phyloP scores from a whole-genome alignment of 768 basidiomycete species.

The Collybiopsis luxurians region DNA sequence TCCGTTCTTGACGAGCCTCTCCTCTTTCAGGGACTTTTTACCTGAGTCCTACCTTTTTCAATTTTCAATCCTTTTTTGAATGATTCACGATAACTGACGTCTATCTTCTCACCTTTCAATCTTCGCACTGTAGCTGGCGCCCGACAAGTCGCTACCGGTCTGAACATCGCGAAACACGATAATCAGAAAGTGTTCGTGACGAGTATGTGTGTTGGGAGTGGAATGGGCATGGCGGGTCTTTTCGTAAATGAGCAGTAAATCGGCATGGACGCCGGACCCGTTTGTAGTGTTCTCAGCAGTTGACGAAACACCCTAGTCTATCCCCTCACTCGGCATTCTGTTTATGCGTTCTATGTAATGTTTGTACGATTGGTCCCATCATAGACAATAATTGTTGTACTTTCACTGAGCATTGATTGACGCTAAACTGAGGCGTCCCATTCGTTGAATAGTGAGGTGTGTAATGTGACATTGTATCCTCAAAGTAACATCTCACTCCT shows the following conservation, averaged over 20 bases:
- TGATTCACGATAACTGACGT: background rate
- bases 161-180: slow-evolving; percentile 78
- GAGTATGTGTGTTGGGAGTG: slow-evolving; percentile 88
- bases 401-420: too few relatives aligned
- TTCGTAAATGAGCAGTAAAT: slow-evolving; percentile 82
- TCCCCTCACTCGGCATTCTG: too few relatives aligned
- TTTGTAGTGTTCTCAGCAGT: too few relatives aligned
- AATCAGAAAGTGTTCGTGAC: slow-evolving; percentile 79
- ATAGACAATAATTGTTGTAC: too few relatives aligned
- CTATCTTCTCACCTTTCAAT: slow-evolving; percentile 10
- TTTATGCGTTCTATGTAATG: too few relatives aligned
- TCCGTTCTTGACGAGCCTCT: slow-evolving; percentile 7
- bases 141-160: slow-evolving; percentile 82
- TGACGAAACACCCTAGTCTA: too few relatives aligned
- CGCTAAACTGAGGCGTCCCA: too few relatives aligned
- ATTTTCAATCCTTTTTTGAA: background rate
- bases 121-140: slow-evolving; percentile 58
- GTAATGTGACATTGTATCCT: too few relatives aligned
- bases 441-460: too few relatives aligned
- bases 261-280: too few relatives aligned
- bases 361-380: too few relatives aligned
- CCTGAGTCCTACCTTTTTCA: slow-evolving; percentile 16
- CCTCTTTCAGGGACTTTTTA: background rate
- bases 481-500: too few relatives aligned
- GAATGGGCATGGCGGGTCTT: slow-evolving; percentile 89